Conservation (phyloP, 805 yeast genomes). For the Kodamaea kakaduensis region DNA sequence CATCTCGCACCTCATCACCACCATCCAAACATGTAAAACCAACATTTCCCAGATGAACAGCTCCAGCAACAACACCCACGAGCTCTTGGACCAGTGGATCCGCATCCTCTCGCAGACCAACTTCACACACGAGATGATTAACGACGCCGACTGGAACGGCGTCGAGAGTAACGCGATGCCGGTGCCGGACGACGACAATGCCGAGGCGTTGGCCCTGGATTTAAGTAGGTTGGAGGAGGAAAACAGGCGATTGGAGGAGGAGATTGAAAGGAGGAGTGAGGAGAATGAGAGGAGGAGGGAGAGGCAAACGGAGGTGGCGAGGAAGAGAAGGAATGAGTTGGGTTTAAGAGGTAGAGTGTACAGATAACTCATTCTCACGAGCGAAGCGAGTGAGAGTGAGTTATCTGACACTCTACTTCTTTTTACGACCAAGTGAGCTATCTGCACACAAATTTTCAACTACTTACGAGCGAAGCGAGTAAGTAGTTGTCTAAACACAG, state of each 20-base stretch:
- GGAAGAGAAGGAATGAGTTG: constrained; percentile 23
- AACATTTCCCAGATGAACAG: constrained; percentile 32
- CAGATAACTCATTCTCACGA: too few relatives aligned
- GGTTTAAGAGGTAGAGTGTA: constrained; percentile 14
- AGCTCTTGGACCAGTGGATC: constrained; percentile 56
- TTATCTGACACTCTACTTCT: too few relatives aligned
- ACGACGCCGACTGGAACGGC: constrained; percentile 41
- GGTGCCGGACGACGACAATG: constrained; percentile 16
- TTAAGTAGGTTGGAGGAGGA: constrained; percentile 25
- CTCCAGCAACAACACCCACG: constrained; percentile 46
- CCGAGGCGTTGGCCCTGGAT: constrained; percentile 25
- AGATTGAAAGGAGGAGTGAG: constrained; percentile 18
- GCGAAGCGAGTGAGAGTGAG: too few relatives aligned
- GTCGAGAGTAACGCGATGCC: constrained; percentile 6
- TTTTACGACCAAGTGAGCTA: too few relatives aligned
- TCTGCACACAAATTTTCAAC: too few relatives aligned
- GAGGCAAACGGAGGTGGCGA: constrained; percentile 11
- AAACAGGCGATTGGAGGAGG: constrained; percentile 19
- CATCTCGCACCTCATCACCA: constrained; percentile 25
- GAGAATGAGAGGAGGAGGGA: constrained; percentile 11
- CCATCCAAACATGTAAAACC: constrained; percentile 24
- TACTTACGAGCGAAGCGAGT: too few relatives aligned
- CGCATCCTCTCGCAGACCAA: constrained; percentile 59
- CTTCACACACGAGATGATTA: constrained; percentile 47
- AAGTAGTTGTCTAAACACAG: too few relatives aligned